These are phyloP conservation scores for Zymoseptoria pseudotritici DNA, from an alignment of 2,329 filamentous ascomycete species.

Conservation along the genomic window DNA sequence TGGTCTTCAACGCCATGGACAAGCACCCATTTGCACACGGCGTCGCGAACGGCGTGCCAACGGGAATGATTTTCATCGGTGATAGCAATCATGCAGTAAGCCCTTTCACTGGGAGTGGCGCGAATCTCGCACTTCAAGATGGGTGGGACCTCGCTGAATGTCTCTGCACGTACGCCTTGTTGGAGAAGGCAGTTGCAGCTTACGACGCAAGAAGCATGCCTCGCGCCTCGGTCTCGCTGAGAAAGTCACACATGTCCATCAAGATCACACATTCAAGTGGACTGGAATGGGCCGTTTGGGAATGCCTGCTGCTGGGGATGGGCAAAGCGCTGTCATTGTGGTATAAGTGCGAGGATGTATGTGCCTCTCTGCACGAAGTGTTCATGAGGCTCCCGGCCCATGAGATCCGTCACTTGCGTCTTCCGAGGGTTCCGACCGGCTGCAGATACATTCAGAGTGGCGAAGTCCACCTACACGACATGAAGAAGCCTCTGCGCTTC, in stretches of 20 bases:
- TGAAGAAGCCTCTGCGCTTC: too few relatives aligned
- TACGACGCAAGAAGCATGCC: slow-evolving; percentile 4
- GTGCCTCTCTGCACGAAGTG: too few relatives aligned
- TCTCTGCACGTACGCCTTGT: background rate
- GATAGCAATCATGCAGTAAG: slow-evolving; percentile 46
- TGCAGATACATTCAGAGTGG: too few relatives aligned
- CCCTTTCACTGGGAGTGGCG: slow-evolving; percentile 45
- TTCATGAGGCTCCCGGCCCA: too few relatives aligned
- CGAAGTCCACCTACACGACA: too few relatives aligned
- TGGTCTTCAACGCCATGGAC: slow-evolving; percentile 38
- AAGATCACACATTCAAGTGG: background rate
- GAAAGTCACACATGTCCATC: background rate
- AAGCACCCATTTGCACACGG: slow-evolving; percentile 39
- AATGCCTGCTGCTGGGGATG: background rate
- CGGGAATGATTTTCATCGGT: slow-evolving; percentile 40
- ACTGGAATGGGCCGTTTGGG: background rate
- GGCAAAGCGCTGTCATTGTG: background rate
- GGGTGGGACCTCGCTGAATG: slow-evolving; percentile 41
- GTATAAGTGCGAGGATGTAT: too few relatives aligned
- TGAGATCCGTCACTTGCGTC: too few relatives aligned
- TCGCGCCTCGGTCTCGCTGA: slow-evolving; percentile 1
- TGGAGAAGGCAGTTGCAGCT: background rate
- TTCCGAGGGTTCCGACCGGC: too few relatives aligned
- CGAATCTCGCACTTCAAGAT: slow-evolving; percentile 43
- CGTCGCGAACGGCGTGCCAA: slow-evolving; percentile 1